Evolutionary conservation across 805 yeast species (phyloP), one percentile per base, ranked within the genome.

Genomic region (Kazachstania psychrophila): DNA sequence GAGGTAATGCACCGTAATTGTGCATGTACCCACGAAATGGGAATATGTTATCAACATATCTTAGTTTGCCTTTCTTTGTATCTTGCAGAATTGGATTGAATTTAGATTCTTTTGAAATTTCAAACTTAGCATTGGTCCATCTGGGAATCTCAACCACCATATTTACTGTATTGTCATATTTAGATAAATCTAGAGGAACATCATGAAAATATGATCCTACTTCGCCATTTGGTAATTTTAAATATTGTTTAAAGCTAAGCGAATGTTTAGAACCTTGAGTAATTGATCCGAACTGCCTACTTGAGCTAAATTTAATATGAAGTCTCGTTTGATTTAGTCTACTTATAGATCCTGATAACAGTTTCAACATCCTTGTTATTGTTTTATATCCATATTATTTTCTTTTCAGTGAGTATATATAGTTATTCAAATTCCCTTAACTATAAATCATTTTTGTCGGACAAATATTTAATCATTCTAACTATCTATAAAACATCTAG

Each of bases 1-100:
- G 94, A 13, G 94, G 88, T 49, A 84, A 68, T 3, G 94, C 89
- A 31, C 95, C 94, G 55, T 85, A 85, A 62, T 85, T 85, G 60
- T 79, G 88, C 38, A 85, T 79, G 58, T 83, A 84, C 1, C 95
- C 95, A 48, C 79, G 79, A 57, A 71, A 77, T 7, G 95, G 95
- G 65, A 79, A 85, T 16, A 83, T 64, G 62, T 85, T 85, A 50
- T 79, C 72, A 23, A 85, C 81, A 49, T 77, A 85, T 51, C 95
- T 66, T 25, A 79, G 71, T 46, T 79, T 67, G 5, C 84, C 33
- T 48, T 83, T 80, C 58, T 79, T 80, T 20, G 70, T 65, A 55
- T 85, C 95, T 57, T 85, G 95, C 3, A 72, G 69, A 33, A 85
- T 85, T 16, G 95, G 95, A 56, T 84, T 85, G 30, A 77, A 75